Conservation (phyloP, 176 grass and related monocot genomes). For the Panicum miliaceum region DNA sequence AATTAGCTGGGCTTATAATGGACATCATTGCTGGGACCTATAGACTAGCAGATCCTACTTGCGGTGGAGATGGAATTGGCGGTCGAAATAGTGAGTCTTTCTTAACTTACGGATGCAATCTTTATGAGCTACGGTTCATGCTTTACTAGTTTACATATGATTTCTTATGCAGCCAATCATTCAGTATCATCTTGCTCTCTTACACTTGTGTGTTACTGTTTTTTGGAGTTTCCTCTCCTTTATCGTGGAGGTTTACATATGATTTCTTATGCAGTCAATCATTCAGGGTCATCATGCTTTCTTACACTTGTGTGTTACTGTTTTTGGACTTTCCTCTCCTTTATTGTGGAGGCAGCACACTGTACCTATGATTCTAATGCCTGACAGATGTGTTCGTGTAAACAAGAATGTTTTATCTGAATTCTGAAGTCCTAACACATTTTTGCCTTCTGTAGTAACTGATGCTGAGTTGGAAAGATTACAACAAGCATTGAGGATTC, state of each 20-base stretch:
- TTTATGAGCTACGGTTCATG: conserved; percentile 4
- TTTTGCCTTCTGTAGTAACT: conserved; percentile 64
- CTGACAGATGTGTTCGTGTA: not conserved
- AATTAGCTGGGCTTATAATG: conserved; percentile 98
- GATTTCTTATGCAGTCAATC: conserved; percentile 1
- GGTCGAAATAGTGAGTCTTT: conserved; percentile 87
- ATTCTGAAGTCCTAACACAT: conserved; percentile 18
- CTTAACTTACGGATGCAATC: conserved; percentile 23
- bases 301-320: not conserved
- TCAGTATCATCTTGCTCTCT: conserved; percentile 15
- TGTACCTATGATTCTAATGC: conserved; percentile 27
- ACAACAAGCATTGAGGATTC: conserved; percentile 92
- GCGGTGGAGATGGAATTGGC: conserved; percentile 64
- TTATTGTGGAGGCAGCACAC: not conserved
- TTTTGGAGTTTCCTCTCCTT: conserved; percentile 25
- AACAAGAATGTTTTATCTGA: not conserved
- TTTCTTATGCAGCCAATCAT: conserved; percentile 7
- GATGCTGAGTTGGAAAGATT: conserved; percentile 94
- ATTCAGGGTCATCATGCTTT: not conserved
- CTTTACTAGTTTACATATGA: conserved; percentile 30
- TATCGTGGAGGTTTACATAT: not conserved
- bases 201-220: not conserved
- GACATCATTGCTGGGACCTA: conserved; percentile 99
- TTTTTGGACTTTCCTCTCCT: conserved; percentile 23
- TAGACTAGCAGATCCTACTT: conserved; percentile 68